A percentile compares a stretch with the other conserved stretches of the same genome.
phyloP scores from a whole-genome alignment of 1,284 basidiomycete genomes.

The Crucibulum cyathiforme region DNA sequence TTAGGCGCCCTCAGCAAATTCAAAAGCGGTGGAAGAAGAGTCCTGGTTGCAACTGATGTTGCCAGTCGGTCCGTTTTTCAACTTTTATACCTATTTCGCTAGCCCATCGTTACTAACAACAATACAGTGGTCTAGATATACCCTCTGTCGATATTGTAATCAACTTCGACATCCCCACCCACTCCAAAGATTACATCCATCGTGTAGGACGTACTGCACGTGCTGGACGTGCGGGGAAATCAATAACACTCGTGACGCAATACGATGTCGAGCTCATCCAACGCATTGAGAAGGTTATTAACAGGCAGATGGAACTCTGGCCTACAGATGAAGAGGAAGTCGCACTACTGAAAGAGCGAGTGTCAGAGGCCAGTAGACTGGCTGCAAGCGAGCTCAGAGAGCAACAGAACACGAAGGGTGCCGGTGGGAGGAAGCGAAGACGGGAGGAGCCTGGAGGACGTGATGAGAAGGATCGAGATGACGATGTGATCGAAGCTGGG shows the following conservation, averaged over 20 bases:
- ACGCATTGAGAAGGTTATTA: constrained; percentile 91
- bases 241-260: constrained; percentile 96
- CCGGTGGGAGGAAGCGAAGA: constrained; percentile 63
- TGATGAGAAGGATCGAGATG: constrained; percentile 85
- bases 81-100: background rate
- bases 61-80: constrained; percentile 77
- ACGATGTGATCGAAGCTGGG: constrained; percentile 85
- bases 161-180: constrained; percentile 98
- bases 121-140: constrained; percentile 89
- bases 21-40: constrained; percentile 90
- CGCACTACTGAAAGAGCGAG: constrained; percentile 86
- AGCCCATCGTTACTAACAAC: constrained; percentile 8
- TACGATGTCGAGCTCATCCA: constrained; percentile 98
- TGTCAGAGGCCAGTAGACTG: constrained; percentile 86
- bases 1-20: constrained; percentile 97
- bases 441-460: constrained; percentile 50
- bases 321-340: constrained; percentile 92
- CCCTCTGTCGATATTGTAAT: constrained; percentile 96
- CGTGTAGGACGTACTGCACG: constrained; percentile 97
- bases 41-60: constrained; percentile 96
- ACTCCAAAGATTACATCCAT: constrained; percentile 99
- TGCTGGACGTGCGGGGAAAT: constrained; percentile 94
- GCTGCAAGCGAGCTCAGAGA: constrained; percentile 84
- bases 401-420: constrained; percentile 53
- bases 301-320: constrained; percentile 93